Evolutionary conservation across 2,329 filamentous ascomycete species (phyloP).

Genomic region (Zymoseptoria ardabiliae): DNA sequence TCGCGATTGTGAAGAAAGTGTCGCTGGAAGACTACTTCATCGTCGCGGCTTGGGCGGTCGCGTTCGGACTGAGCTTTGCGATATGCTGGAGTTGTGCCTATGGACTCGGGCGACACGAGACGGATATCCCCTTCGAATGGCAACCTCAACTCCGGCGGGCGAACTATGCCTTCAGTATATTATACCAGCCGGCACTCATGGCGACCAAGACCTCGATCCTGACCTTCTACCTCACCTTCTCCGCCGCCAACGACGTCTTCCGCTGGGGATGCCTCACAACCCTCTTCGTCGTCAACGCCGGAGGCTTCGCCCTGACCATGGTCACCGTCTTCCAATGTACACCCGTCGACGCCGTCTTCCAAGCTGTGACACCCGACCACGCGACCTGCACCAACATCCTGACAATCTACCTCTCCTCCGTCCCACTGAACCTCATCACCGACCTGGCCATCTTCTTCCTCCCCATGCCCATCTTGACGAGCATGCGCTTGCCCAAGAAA

Average conservation of each 20-base stretch:
- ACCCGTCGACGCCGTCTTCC: constrained; percentile 65
- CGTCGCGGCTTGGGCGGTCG: constrained; percentile 66
- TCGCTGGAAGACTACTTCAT: constrained; percentile 78
- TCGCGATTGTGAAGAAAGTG: constrained; percentile 63
- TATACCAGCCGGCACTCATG: constrained; percentile 80
- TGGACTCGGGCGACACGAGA: constrained; percentile 63
- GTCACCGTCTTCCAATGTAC: constrained; percentile 82
- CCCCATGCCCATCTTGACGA: constrained; percentile 79
- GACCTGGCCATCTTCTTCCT: constrained; percentile 81
- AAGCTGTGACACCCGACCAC: constrained; percentile 36
- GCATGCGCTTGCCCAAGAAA: constrained; percentile 73
- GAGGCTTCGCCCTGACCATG: constrained; percentile 71
- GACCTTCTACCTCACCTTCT: constrained; percentile 79
- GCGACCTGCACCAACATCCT: constrained; percentile 55
- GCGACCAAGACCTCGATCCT: constrained; percentile 88
- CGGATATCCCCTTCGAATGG: constrained; percentile 48
- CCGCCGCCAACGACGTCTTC: constrained; percentile 69
- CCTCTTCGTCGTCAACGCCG: constrained; percentile 68
- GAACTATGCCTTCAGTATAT: constrained; percentile 54
- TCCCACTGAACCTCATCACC: constrained; percentile 86
- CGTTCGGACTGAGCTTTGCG: constrained; percentile 59
- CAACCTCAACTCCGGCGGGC: constrained; percentile 48
- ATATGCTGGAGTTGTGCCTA: constrained; percentile 57
- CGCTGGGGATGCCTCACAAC: constrained; percentile 76
- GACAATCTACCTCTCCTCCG: constrained; percentile 62